These are phyloP conservation scores for Fraxinus albicans DNA, from an alignment of 305 asterid species.

Conservation along the genomic window DNA sequence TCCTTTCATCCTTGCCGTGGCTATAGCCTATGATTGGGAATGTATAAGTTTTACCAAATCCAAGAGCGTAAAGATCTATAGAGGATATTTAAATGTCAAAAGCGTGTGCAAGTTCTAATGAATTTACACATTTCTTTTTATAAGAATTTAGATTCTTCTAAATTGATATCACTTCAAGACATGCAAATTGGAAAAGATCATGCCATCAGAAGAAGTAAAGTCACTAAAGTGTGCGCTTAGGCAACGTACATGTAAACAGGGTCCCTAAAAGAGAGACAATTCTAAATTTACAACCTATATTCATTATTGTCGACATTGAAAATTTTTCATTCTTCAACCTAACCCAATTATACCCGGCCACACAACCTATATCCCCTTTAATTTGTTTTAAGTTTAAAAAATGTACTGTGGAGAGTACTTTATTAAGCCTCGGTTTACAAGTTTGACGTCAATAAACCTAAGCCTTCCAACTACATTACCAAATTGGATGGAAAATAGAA, in stretches of 20 bases:
- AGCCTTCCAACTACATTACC: background rate
- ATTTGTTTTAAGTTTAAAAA: too few species aligned
- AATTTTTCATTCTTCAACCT: background rate
- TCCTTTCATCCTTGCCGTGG: constrained; percentile 93
- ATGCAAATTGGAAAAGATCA: background rate
- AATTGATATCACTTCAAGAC: background rate
- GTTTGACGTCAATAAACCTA: background rate
- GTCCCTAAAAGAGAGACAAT: background rate
- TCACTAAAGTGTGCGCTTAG: background rate
- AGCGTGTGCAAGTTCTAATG: background rate
- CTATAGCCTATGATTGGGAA: constrained; percentile 66
- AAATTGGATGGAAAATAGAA: background rate
- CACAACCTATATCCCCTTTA: too few species aligned
- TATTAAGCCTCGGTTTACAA: background rate
- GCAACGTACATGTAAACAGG: background rate
- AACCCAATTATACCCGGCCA: background rate
- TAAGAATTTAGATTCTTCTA: background rate
- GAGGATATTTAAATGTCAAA: background rate
- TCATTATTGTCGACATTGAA: background rate
- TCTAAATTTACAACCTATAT: background rate
- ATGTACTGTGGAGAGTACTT: background rate
- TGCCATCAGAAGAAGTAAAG: background rate
- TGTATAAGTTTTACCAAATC: constrained; percentile 15
- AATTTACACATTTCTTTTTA: background rate
- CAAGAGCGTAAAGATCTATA: background rate